These are phyloP conservation scores for Madurella fahalii DNA, from an alignment of 2,329 filamentous ascomycete genomes.

Conservation along the genomic window DNA sequence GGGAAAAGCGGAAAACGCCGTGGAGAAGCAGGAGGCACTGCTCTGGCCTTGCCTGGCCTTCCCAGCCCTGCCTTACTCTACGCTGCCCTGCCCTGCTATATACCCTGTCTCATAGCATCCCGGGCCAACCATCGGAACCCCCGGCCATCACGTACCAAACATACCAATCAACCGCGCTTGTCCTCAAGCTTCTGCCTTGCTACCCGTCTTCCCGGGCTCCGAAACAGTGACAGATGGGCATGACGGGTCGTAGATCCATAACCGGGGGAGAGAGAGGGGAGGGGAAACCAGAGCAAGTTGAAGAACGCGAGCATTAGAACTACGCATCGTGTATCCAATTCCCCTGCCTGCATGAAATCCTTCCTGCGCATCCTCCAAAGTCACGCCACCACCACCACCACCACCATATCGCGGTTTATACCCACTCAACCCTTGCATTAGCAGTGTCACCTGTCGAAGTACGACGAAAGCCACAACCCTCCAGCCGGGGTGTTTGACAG, in stretches of 20 bases:
- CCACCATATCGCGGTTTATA: too few species aligned
- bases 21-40: background rate
- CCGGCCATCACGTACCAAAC: too few species aligned
- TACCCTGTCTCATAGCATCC: too few species aligned
- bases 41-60: background rate
- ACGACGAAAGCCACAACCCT: too few species aligned
- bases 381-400: background rate
- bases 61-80: too few species aligned
- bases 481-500: too few species aligned
- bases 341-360: too few species aligned
- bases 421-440: too few species aligned
- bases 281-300: background rate
- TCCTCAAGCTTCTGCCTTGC: background rate
- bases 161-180: background rate
- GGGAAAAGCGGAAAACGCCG: background rate
- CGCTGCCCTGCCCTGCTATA: too few species aligned
- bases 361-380: background rate
- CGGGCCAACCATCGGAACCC: too few species aligned
- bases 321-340: background rate
- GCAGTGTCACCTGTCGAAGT: too few species aligned
- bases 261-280: background rate
- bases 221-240: background rate
- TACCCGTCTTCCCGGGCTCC: background rate
- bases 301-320: background rate
- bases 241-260: background rate